These are phyloP conservation scores for Daldinia sp. DNA, from an alignment of 2,329 filamentous ascomycete species.

Conservation along the genomic window DNA sequence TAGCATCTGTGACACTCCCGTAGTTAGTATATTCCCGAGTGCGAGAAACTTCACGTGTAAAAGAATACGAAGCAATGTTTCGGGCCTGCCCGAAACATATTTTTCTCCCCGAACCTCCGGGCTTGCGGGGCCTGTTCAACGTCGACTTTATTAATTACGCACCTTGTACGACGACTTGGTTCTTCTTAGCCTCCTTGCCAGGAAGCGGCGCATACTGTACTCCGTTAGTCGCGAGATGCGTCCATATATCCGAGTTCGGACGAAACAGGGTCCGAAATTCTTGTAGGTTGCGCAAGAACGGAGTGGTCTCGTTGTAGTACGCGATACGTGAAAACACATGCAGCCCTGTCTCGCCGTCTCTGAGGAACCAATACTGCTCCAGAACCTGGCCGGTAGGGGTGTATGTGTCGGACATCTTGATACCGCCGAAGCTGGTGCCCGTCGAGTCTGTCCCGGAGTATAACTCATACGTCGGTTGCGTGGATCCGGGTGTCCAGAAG, in stretches of 20 bases:
- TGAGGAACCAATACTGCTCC: slow-evolving; percentile 74
- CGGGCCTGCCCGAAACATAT: slow-evolving; percentile 26
- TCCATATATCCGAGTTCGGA: slow-evolving; percentile 71
- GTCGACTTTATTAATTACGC: slow-evolving; percentile 24
- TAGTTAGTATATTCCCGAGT: slow-evolving; percentile 28
- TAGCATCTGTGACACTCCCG: slow-evolving; percentile 61
- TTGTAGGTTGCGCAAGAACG: slow-evolving; percentile 68
- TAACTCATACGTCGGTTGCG: slow-evolving; percentile 61
- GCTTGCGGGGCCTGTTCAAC: slow-evolving; percentile 23
- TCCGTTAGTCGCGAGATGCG: slow-evolving; percentile 69
- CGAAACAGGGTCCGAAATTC: slow-evolving; percentile 73
- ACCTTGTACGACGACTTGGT: slow-evolving; percentile 64
- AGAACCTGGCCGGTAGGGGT: slow-evolving; percentile 68
- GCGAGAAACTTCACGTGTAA: slow-evolving; percentile 15
- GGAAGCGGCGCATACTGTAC: slow-evolving; percentile 66
- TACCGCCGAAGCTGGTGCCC: slow-evolving; percentile 66
- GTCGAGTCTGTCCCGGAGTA: slow-evolving; percentile 64
- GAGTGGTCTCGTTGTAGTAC: slow-evolving; percentile 69
- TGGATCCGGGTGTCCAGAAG: slow-evolving; percentile 68
- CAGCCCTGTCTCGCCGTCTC: slow-evolving; percentile 71
- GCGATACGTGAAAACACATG: slow-evolving; percentile 71
- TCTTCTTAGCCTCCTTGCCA: slow-evolving; percentile 55
- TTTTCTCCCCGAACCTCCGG: slow-evolving; percentile 18
- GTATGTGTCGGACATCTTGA: slow-evolving; percentile 71
- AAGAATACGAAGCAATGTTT: slow-evolving; percentile 12